A percentile compares a stretch with the other conserved stretches of the same genome.
phyloP scores from a whole-genome alignment of 306 rosid species.

The Corylus avellana region DNA sequence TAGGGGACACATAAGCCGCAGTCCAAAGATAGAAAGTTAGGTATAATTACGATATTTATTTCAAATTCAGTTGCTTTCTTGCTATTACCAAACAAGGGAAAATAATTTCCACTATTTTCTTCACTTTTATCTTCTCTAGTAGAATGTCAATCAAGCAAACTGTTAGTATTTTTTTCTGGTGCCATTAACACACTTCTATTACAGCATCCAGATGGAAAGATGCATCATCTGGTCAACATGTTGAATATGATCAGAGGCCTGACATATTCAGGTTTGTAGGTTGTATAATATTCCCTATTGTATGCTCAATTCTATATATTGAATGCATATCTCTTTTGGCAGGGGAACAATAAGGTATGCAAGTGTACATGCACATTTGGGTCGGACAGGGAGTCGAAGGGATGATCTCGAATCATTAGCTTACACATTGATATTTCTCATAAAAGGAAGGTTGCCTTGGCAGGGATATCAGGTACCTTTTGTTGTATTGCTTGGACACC shows the following conservation, averaged over 20 bases:
- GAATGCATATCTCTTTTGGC: constrained; percentile 29
- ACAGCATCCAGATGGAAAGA: constrained; percentile 96
- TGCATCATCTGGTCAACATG: constrained; percentile 76
- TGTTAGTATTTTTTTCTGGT: constrained; percentile 3
- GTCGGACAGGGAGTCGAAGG: constrained; percentile 93
- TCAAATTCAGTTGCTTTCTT: neutral
- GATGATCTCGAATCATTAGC: constrained; percentile 95
- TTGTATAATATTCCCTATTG: neutral
- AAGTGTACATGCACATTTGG: constrained; percentile 95
- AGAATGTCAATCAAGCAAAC: neutral
- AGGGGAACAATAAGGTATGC: constrained; percentile 98
- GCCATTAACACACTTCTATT: constrained; percentile 23
- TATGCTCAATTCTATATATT: constrained; percentile 13
- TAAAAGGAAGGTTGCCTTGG: constrained; percentile 93
- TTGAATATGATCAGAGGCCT: constrained; percentile 94
- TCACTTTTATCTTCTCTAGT: neutral
- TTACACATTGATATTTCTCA: constrained; percentile 85
- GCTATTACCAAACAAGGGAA: neutral
- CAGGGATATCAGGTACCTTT: constrained; percentile 88
- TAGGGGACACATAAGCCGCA: too few species aligned
- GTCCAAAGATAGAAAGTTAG: neutral
- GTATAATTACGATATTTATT: neutral
- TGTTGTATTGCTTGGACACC: constrained; percentile 9
- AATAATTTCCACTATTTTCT: neutral
- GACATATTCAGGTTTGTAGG: constrained; percentile 81